phyloP scores from a whole-genome alignment of 768 basidiomycete genomes.

The Pleurotus platypus region DNA sequence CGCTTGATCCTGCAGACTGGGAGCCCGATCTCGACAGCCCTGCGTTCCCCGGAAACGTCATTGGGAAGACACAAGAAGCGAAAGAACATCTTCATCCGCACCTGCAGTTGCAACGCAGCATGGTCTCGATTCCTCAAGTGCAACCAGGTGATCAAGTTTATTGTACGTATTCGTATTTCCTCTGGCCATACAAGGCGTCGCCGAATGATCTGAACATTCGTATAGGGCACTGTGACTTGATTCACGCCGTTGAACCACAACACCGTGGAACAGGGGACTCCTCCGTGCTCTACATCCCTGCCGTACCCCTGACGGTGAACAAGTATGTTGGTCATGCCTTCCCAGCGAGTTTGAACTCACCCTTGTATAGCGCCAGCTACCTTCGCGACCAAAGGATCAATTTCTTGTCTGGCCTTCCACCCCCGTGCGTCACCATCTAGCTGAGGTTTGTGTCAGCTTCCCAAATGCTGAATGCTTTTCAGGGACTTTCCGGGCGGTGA shows the following conservation, averaged over 20 bases:
- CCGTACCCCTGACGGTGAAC: constrained; percentile 44
- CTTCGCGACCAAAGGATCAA: constrained; percentile 46
- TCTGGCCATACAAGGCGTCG: not conserved
- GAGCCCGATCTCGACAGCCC: constrained; percentile 45
- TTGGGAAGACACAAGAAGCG: constrained; percentile 54
- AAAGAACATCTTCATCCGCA: constrained; percentile 59
- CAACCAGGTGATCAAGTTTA: constrained; percentile 64
- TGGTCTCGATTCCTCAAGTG: constrained; percentile 56
- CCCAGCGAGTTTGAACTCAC: not conserved
- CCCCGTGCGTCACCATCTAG: constrained; percentile 33
- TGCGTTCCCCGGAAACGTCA: constrained; percentile 51
- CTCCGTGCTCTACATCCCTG: constrained; percentile 55
- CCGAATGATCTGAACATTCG: not conserved
- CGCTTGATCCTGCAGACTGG: constrained; percentile 51
- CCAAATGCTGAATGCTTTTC: not conserved
- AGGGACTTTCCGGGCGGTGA: constrained; percentile 54
- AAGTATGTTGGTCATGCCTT: constrained; percentile 31
- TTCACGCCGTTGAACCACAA: constrained; percentile 51
- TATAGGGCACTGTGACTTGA: constrained; percentile 50
- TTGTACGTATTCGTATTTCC: constrained; percentile 27
- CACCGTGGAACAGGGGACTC: constrained; percentile 48
- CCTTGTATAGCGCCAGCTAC: constrained; percentile 36
- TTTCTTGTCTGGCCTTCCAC: constrained; percentile 43
- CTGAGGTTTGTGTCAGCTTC: not conserved
- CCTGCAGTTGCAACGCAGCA: constrained; percentile 48